Evolutionary conservation across 805 yeast species (phyloP).

Genomic region (Saccharomycopsis selenospora): DNA sequence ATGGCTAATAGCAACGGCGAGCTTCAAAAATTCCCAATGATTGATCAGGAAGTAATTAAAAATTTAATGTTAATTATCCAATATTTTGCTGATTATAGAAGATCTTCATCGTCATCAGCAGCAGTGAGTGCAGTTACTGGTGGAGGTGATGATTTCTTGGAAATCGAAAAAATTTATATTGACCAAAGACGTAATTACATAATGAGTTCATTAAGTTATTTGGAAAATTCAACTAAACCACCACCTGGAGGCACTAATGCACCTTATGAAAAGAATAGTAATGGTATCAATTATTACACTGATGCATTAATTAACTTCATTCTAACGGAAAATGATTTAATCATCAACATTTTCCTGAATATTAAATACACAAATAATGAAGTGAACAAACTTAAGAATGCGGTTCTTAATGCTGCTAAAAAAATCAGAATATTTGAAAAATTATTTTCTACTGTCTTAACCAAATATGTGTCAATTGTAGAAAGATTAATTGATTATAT

Average conservation of each 20-base stretch:
- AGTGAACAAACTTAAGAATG: slow-evolving; percentile 14
- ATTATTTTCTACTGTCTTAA: slow-evolving; percentile 31
- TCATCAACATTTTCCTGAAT: slow-evolving; percentile 34
- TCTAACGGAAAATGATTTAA: slow-evolving; percentile 42
- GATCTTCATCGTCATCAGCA: slow-evolving; percentile 13
- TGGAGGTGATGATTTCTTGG: slow-evolving; percentile 25
- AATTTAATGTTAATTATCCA: slow-evolving; percentile 24
- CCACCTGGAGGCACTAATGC: slow-evolving; percentile 32
- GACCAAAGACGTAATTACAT: slow-evolving; percentile 38
- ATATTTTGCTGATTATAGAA: slow-evolving; percentile 19
- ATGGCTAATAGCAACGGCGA: slow-evolving; percentile 28
- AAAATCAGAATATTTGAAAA: slow-evolving; percentile 28
- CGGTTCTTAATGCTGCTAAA: slow-evolving; percentile 26
- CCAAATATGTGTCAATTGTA: slow-evolving; percentile 34
- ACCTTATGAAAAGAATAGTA: slow-evolving; percentile 55
- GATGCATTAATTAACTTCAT: slow-evolving; percentile 44
- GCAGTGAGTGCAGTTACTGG: not conserved
- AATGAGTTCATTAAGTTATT: slow-evolving; percentile 35
- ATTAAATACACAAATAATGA: slow-evolving; percentile 12
- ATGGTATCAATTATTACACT: slow-evolving; percentile 49
- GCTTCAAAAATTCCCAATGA: slow-evolving; percentile 12
- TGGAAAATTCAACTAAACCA: slow-evolving; percentile 41
- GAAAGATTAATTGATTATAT: slow-evolving; percentile 34
- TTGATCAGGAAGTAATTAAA: slow-evolving; percentile 21
- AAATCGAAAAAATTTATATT: slow-evolving; percentile 32